These are phyloP conservation scores for Lactarius trivialis DNA, from an alignment of 768 basidiomycete genomes.

Conservation along the genomic window DNA sequence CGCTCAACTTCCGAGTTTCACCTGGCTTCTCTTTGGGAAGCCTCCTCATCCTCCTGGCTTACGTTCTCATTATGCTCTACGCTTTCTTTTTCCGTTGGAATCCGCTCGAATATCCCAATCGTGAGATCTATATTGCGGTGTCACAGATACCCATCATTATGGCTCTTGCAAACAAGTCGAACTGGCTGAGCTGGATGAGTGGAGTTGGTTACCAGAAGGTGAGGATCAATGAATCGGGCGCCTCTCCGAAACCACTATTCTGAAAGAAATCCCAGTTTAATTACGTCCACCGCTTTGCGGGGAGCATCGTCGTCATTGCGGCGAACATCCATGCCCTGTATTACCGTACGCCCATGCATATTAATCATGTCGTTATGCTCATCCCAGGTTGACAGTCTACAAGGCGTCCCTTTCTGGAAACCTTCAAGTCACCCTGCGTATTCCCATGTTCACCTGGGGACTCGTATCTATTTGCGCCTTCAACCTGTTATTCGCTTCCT, in stretches of 20 bases:
- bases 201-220: conserved; percentile 46
- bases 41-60: conserved; percentile 32
- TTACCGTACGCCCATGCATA: conserved; percentile 30
- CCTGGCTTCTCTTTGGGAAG: conserved; percentile 36
- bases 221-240: conserved; percentile 6
- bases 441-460: conserved; percentile 24
- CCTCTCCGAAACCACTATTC: not conserved
- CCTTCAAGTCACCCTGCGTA: not conserved
- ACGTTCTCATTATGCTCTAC: conserved; percentile 33
- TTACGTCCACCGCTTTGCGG: conserved; percentile 50
- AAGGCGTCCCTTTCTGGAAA: conserved; percentile 1
- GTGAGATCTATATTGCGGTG: conserved; percentile 34
- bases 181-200: conserved; percentile 35
- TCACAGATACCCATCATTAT: conserved; percentile 43
- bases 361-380: not conserved
- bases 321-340: conserved; percentile 39
- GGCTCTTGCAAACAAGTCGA: conserved; percentile 46
- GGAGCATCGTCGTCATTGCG: conserved; percentile 36
- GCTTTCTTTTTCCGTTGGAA: conserved; percentile 32
- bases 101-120: conserved; percentile 31
- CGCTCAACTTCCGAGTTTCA: conserved; percentile 31
- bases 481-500: conserved; percentile 35
- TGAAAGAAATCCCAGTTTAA: conserved; percentile 36
- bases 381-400: conserved; percentile 2
- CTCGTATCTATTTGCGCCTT: conserved; percentile 34